Percentiles rank a stretch among this genome's conserved stretches.
Conservation (phyloP, 2,329 filamentous ascomycete species). For the Paecilomyces niveus region DNA sequence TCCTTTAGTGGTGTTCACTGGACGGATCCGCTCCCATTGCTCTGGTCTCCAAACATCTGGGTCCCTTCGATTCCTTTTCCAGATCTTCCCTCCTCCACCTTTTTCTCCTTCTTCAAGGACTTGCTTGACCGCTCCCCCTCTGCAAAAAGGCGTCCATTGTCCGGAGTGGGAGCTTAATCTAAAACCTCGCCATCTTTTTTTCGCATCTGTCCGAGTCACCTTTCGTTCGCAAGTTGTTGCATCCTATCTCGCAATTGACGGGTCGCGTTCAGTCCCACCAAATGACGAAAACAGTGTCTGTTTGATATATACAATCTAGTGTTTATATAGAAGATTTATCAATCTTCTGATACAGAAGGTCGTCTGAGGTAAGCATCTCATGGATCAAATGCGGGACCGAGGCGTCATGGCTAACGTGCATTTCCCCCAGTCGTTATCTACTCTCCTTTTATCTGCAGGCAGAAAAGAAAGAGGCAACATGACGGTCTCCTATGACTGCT, state of each 20-base stretch:
- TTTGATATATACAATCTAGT: not conserved
- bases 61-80: conserved; percentile 21
- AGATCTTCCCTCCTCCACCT: conserved; percentile 14
- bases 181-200: not conserved
- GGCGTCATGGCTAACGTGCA: not conserved
- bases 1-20: conserved; percentile 23
- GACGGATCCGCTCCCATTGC: conserved; percentile 31
- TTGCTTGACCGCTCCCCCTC: conserved; percentile 20
- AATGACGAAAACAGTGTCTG: not conserved
- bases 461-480: conserved; percentile 48
- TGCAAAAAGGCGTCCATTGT: not conserved
- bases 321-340: conserved; percentile 4
- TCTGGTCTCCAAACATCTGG: conserved; percentile 22
- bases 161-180: not conserved
- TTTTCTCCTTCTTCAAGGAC: conserved; percentile 10
- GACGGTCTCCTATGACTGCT: conserved; percentile 68
- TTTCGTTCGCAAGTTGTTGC: not conserved
- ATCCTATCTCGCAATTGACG: not conserved
- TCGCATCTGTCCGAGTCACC: not conserved
- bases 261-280: not conserved
- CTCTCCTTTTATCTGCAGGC: conserved; percentile 33
- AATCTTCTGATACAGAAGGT: not conserved
- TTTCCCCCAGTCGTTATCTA: conserved; percentile 6
- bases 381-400: not conserved
- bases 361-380: not conserved